Evolutionary conservation across 495 filamentous ascomycete genomes (phyloP).

Genomic region (Annulohypoxylon moriforme): DNA sequence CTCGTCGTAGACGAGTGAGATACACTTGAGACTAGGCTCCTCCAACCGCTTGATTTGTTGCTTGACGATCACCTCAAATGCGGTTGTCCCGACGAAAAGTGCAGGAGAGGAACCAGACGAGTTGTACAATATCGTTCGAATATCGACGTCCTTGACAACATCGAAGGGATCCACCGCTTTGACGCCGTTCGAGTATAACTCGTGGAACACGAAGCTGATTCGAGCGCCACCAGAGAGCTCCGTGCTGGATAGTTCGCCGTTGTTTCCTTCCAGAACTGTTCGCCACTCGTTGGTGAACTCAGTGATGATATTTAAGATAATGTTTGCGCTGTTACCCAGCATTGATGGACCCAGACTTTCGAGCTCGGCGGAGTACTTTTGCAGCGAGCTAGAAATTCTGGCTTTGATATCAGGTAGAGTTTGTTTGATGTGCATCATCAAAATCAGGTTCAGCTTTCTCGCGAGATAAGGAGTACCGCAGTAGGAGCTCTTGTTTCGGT

Average conservation of each 20-base stretch:
- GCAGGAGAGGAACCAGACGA: conserved; percentile 97
- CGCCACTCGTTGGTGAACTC: conserved; percentile 98
- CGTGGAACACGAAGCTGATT: conserved; percentile 99
- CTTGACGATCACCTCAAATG: conserved; percentile 98
- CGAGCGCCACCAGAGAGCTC: conserved; percentile 96
- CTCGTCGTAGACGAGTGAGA: conserved; percentile 96
- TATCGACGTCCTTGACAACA: conserved; percentile 96
- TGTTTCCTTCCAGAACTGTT: conserved; percentile 95
- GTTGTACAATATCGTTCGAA: conserved; percentile 96
- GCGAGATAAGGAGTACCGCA: conserved; percentile 98
- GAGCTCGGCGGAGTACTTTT: conserved; percentile 90
- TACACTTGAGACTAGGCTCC: conserved; percentile 96
- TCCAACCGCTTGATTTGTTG: conserved; percentile 97
- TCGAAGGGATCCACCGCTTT: conserved; percentile 99
- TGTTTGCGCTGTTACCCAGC: conserved; percentile 95
- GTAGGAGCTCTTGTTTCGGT: conserved; percentile 97
- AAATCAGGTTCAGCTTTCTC: conserved; percentile 95
- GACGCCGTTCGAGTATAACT: conserved; percentile 96
- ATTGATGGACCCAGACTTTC: conserved; percentile 89
- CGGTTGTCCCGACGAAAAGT: conserved; percentile 96
- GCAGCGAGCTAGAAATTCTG: conserved; percentile 89
- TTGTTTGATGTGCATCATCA: conserved; percentile 99
- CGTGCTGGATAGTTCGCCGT: conserved; percentile 90
- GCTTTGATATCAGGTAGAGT: conserved; percentile 98
- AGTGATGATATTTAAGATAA: conserved; percentile 97